Evolutionary conservation across 2,329 filamentous ascomycete genomes (phyloP), one percentile per base, ranked within the genome.

Genomic region (Microascus cirrosus): DNA sequence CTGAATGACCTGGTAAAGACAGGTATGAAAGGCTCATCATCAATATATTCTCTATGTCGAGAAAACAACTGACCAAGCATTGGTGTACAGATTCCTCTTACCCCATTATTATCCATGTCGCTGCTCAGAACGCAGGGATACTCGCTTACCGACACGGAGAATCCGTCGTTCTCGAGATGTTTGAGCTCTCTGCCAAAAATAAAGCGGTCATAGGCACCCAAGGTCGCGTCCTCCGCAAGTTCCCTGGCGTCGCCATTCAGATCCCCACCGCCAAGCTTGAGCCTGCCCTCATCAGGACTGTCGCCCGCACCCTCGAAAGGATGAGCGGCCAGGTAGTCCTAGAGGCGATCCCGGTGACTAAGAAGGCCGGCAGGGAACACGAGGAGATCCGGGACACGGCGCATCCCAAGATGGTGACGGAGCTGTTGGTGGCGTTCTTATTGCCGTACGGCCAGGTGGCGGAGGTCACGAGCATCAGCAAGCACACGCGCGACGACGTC

Each of bases 401-500:
- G 0, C 57, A 79, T 57, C 82, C 81, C 0, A 69, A 65, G 1
- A 68, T 83, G 13, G 71, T 85, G 0, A 83, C 78, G 0, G 76
- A 83, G 48, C 70, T 80, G 8, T 68, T 76, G 3, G 54, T 61
- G 0, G 70, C 71, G 0, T 67, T 79, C 3, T 61, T 82, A 1
- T 65, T 67, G 13, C 68, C 73, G 4, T 13, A 42, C 1, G 78
- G 77, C 0, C 55, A 61, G 2, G 58, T 64, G 0, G 58, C 61
- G 3, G 18, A 64, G 0, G 62, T 63, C 0, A 7, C 54, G 0
- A 66, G 69, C 0, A 70, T 84, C n/a, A 67, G 61, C 51, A 85
- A 84, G 59, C 69, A 77, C 34, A 79, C 77, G 0, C 74, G 78
- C 1, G 80, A 84, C 45, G 80, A 84, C 15, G 73, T 82, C 1